Evolutionary conservation across 306 rosid genomes (phyloP), one percentile per base, ranked within the genome.

Genomic region (Amphicarpaea edgeworthii): DNA sequence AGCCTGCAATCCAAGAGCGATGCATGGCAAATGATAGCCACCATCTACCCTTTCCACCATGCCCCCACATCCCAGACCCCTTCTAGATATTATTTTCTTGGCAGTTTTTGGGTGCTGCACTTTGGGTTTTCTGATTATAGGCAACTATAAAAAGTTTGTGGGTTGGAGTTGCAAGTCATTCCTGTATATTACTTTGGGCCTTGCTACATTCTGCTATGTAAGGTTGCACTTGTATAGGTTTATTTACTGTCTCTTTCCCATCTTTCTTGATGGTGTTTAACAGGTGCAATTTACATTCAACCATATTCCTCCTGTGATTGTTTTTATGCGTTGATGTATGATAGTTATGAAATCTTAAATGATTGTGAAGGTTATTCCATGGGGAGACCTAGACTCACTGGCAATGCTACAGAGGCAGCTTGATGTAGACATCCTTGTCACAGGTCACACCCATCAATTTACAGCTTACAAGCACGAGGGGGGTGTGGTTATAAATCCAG

Each of bases 331-430:
- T 51, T 20, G 37, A 47, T 68, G 26, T 47, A 21, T 45, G 46
- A 59, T 75, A 46, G 38, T 28, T 19, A 58, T 26, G 20, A 73
- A 38, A 20, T 49, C 72, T 83, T 69, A 74, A 74, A 67, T 58
- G 77, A 49, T 51, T 77, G 24, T 77, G 86, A 83, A 95, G 99
- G 99, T 95, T 85, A 85, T 92, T 89, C 99, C 97, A 57, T 95
- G 99, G 97, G 99, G 99, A 19, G 99, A 95, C 89, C 90, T 95
- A 4, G 99, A 95, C 84, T 95, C 99, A n/a, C 88, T 95, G 14
- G 97, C 99, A 58, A 95, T 92, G 99, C 89, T 92, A 66, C 99
- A 95, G 83, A 90, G 99, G 90, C 97, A 95, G 87, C 91, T 95
- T 81, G 99, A 92, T 76, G 99, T 95, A 19, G 99, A 95, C 85